phyloP scores from a whole-genome alignment of 768 basidiomycete species.

The Termitomyces sp. region DNA sequence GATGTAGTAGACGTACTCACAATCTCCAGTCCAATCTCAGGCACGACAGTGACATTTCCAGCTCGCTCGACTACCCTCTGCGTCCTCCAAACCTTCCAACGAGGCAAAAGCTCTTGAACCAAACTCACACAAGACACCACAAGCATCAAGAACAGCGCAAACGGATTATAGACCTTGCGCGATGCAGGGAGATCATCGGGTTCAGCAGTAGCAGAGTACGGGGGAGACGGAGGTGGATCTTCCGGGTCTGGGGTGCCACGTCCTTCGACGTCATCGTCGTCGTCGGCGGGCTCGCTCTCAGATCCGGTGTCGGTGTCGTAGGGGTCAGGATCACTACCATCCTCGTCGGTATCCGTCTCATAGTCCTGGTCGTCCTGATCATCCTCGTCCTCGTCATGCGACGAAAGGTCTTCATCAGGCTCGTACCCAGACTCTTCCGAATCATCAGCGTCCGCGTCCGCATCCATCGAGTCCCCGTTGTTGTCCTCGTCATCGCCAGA shows the following conservation, averaged over 20 bases:
- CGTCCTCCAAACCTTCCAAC: too few species aligned
- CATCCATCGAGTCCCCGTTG: too few species aligned
- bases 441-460: too few species aligned
- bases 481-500: not conserved
- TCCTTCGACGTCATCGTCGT: not conserved
- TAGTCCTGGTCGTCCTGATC: not conserved
- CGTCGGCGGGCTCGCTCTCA: not conserved
- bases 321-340: not conserved
- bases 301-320: not conserved
- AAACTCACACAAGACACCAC: not conserved
- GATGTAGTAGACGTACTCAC: too few species aligned
- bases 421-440: not conserved
- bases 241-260: not conserved
- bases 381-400: constrained; percentile 24
- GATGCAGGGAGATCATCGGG: not conserved
- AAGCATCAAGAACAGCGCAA: not conserved
- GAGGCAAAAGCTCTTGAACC: not conserved
- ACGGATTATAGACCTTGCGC: not conserved
- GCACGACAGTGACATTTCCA: too few species aligned
- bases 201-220: not conserved
- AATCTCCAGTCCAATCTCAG: too few species aligned
- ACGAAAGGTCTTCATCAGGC: not conserved
- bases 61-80: too few species aligned
- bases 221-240: not conserved
- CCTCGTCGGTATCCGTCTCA: not conserved